Base-by-base conservation (phyloP, 805 yeast species). In the Metschnikowia dekortorum region DNA sequence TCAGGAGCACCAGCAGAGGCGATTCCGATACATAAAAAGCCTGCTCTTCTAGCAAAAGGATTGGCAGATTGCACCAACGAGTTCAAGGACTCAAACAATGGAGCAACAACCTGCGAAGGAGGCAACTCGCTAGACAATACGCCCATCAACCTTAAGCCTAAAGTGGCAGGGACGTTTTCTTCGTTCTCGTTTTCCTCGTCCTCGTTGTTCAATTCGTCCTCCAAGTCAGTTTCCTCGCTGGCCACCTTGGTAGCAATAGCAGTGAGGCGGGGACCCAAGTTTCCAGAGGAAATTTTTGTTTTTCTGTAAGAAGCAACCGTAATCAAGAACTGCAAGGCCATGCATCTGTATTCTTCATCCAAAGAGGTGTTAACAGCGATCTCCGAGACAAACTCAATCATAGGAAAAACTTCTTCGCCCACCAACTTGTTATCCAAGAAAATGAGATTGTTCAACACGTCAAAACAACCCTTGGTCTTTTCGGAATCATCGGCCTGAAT, bases 1-100 rank as follows among this genome's bases (percentile, higher is more conserved):
- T 94, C 99, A 54, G 98, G 98, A 39, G 98, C 92, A 66, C 98
- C 99, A 55, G 87, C 81, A 42, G 87, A 87, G 47, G 92, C 83
- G 50, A 83, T 88, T 60, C 95, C 89, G 55, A 94, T 73, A 33
- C 96, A 81, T 60, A 89, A 74, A 47, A 90, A 76, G 49, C 87
- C 94, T 52, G 95, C 97, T 73, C 97, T 84, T 74, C 95, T 84
- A 72, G 87, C 89, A 57, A 80, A 84, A 54, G 79, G 77, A 65
- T 88, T 82, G n/a, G 80, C 57, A 14, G 91, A 80, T 44, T 81
- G 70, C 29, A 53, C 53, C 53, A 56, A 28, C 40, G 78, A 64
- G 41, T 81, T 78, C 55, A 87, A 67, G 57, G 78, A 80, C 56
- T 83, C 87, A 53, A 89, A 76, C 54, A 92, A 77, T 40, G 96